Conservation (phyloP, 768 basidiomycete species). For the Agrocybe praecox region DNA sequence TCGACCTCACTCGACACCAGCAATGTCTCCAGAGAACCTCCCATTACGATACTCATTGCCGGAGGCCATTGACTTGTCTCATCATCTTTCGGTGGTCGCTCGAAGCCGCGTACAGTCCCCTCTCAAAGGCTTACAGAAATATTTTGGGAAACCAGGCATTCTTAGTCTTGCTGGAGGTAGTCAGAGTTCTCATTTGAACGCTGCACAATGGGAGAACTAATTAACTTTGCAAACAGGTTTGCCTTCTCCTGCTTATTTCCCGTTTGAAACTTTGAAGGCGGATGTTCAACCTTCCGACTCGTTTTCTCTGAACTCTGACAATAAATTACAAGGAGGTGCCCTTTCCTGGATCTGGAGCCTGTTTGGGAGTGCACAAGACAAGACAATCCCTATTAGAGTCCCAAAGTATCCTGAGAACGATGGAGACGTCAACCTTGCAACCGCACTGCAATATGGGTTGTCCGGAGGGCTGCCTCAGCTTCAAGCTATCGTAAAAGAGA, state of each 20-base stretch:
- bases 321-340: constrained; percentile 21
- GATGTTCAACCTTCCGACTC: constrained; percentile 43
- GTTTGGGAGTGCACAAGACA: constrained; percentile 42
- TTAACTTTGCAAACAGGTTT: constrained; percentile 42
- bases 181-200: constrained; percentile 14
- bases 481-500: constrained; percentile 56
- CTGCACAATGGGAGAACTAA: background rate
- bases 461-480: constrained; percentile 59
- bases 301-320: constrained; percentile 10
- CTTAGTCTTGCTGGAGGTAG: constrained; percentile 72
- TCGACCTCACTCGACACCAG: background rate
- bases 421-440: constrained; percentile 58
- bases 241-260: constrained; percentile 71
- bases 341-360: constrained; percentile 64
- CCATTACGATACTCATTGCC: constrained; percentile 32
- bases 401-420: constrained; percentile 58
- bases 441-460: constrained; percentile 68
- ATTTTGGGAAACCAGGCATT: constrained; percentile 52
- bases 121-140: constrained; percentile 69
- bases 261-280: constrained; percentile 63
- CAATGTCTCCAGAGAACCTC: background rate
- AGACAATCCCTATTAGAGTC: constrained; percentile 51
- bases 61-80: constrained; percentile 61
- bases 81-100: constrained; percentile 66
- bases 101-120: constrained; percentile 53